These are phyloP conservation scores for Mycena latifolia DNA, from an alignment of 768 basidiomycete genomes.

Conservation along the genomic window DNA sequence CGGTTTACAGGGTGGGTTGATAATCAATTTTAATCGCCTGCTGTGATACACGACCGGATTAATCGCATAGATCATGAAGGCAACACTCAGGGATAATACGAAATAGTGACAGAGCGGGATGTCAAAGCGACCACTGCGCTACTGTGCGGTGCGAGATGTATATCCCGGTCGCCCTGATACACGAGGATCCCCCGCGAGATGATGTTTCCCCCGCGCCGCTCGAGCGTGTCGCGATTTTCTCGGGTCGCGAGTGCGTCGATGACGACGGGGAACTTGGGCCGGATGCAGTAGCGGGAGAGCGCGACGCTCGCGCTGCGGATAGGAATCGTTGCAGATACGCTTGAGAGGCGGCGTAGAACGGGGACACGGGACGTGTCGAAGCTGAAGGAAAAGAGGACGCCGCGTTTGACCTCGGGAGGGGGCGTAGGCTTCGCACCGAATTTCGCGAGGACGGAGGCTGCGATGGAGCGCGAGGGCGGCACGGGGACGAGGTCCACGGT, in stretches of 20 bases:
- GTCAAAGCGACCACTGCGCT: neutral
- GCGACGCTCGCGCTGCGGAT: neutral
- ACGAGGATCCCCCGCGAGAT: neutral
- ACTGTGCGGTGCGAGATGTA: neutral
- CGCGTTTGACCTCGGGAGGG: neutral
- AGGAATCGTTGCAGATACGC: neutral
- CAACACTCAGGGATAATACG: neutral
- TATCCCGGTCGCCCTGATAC: neutral
- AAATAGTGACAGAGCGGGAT: neutral
- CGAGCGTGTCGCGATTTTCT: neutral
- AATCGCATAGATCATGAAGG: too few relatives aligned
- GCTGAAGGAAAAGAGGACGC: neutral
- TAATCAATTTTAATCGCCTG: too few relatives aligned
- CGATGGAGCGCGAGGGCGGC: neutral
- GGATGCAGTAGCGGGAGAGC: neutral
- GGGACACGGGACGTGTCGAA: neutral
- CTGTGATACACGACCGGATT: too few relatives aligned
- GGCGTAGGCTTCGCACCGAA: neutral
- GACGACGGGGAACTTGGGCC: neutral
- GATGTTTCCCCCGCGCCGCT: too few relatives aligned
- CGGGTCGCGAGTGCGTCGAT: neutral
- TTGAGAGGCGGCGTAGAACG: neutral
- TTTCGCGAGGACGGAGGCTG: neutral
- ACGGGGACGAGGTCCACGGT: neutral
- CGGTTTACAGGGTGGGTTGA: too few relatives aligned